Base-by-base conservation (phyloP, 2,329 filamentous ascomycete species). In the Pseudogymnoascus sp. region DNA sequence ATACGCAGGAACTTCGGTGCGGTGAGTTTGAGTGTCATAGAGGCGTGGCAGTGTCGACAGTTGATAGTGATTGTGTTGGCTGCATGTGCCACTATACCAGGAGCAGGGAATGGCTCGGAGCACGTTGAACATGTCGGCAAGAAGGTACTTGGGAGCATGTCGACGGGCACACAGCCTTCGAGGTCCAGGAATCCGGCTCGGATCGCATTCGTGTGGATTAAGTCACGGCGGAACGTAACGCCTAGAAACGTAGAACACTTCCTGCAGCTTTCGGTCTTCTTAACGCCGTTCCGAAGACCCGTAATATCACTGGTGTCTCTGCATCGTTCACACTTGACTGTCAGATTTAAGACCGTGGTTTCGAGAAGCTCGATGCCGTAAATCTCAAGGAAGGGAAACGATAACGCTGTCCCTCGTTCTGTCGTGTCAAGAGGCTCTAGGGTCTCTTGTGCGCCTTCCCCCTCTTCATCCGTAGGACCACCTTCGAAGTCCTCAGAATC, bases 131-230 rank as follows among this genome's bases (percentile, higher is more conserved):
- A 96, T 0, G 89, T 93, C 14, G 91, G 91, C 31, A 90, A 77
- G 77, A 96, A 93, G 43, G 85, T 87, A 75, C 89, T 92, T 63
- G 57, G 54, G 31, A 95, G 83, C 80, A 95, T 84, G 72, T 95
- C 91, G 54, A 85, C 81, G 7, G 90, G 82, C 5, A 85, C 87
- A 75, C 90, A 93, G 14, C 89, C 90, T 25, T 88, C 83, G 8
- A 91, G 76, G 73, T 95, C 90, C 65, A 96, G 76, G 73, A 93
- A 93, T 4, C 91, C 91, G 11, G 90, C 90, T 65, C 90, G 81
- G n/a, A 83, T 81, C 3, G 89, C 90, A 76, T 87, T 83, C 62
- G 83, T 79, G 75, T 95, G 91, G 67, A 95, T 84, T 64, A 92
- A 76, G 72, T 91, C 87, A 69, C 82, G 82, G 37, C 88, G 82